Base-by-base conservation (phyloP, 495 filamentous ascomycete genomes). In the Daldinia childiae region DNA sequence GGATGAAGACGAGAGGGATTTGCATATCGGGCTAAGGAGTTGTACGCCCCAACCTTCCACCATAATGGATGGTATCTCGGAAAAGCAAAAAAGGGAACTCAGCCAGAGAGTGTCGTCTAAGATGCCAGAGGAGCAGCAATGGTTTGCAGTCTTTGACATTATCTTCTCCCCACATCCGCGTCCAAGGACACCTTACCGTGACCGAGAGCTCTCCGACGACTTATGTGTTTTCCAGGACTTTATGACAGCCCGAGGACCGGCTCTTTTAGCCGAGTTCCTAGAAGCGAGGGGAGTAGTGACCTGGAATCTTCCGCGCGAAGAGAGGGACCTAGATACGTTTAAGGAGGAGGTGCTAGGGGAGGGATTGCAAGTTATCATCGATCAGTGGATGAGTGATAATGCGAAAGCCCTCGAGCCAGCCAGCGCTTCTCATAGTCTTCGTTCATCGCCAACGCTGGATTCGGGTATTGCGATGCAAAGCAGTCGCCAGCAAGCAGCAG, bases 41-140 rank as follows among this genome's bases (percentile, higher is more conserved):
- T 80, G 77, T 34, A 50, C 54, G 5, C 39, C 38, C 0, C 57
- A 55, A 2, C 68, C 73, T 12, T 66, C 56, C 27, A 62, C 60
- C 4, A 72, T 64, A 51, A 66, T 77, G 19, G 72, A 78, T 48
- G 77, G 78, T n/a, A 76, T 79, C 50, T 75, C 78, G 0, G 76
- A 79, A 38, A 62, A 68, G 17, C 77, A 80, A 54, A 77, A 71
- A 39, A 64, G 15, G 51, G 52, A 66, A 21, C 72, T 80, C 0
- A 57, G 56, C 21, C 65, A 74, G 19, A 72, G 75, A 38, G 59
- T 69, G 29, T 69, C 71, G 1, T 59, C 76, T 0, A 78, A 70
- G 21, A 68, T 74, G 57, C 48, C 68, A 1, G 68, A 65, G 27
- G 71, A 74, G 11, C 68, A 78, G 19, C 76, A 78, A 26, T 78